These are phyloP conservation scores for Ogataea populi-albae DNA, from an alignment of 805 yeast species.

Conservation along the genomic window DNA sequence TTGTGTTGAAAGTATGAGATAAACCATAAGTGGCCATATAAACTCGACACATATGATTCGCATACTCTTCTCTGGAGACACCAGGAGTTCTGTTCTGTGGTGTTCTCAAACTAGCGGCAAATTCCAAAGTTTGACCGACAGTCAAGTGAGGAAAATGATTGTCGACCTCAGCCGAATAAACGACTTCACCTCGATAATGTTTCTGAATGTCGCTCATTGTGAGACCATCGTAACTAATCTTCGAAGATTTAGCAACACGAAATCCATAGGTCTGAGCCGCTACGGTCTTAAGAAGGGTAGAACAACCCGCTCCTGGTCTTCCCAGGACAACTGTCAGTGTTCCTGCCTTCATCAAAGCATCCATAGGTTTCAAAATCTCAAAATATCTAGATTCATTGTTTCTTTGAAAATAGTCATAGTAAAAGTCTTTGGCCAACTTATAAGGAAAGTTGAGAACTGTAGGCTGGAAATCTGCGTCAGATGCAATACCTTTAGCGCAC, in stretches of 20 bases:
- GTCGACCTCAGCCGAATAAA: slow-evolving; percentile 68
- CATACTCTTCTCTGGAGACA: slow-evolving; percentile 52
- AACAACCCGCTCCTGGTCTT: slow-evolving; percentile 81
- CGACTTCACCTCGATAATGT: slow-evolving; percentile 65
- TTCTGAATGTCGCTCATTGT: slow-evolving; percentile 46
- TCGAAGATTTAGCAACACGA: slow-evolving; percentile 43
- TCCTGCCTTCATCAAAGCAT: slow-evolving; percentile 59
- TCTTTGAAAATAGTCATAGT: slow-evolving; percentile 23
- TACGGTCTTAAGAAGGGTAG: slow-evolving; percentile 61
- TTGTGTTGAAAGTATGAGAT: slow-evolving; percentile 52
- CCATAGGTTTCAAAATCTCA: slow-evolving; percentile 63
- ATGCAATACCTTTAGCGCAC: slow-evolving; percentile 62
- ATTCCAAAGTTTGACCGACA: slow-evolving; percentile 62
- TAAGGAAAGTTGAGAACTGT: slow-evolving; percentile 47
- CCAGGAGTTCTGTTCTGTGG: slow-evolving; percentile 62
- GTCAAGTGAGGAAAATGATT: slow-evolving; percentile 65
- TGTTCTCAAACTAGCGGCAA: slow-evolving; percentile 60
- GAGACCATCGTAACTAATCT: slow-evolving; percentile 54
- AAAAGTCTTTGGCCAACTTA: slow-evolving; percentile 33
- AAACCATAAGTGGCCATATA: slow-evolving; percentile 30
- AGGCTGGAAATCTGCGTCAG: slow-evolving; percentile 65
- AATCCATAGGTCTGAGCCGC: slow-evolving; percentile 61
- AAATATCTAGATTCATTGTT: slow-evolving; percentile 37
- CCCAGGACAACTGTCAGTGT: slow-evolving; percentile 71
- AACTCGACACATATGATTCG: slow-evolving; percentile 48